Evolutionary conservation across 352 stramenopile species (phyloP).

Genomic region (Phytophthora citricola): DNA sequence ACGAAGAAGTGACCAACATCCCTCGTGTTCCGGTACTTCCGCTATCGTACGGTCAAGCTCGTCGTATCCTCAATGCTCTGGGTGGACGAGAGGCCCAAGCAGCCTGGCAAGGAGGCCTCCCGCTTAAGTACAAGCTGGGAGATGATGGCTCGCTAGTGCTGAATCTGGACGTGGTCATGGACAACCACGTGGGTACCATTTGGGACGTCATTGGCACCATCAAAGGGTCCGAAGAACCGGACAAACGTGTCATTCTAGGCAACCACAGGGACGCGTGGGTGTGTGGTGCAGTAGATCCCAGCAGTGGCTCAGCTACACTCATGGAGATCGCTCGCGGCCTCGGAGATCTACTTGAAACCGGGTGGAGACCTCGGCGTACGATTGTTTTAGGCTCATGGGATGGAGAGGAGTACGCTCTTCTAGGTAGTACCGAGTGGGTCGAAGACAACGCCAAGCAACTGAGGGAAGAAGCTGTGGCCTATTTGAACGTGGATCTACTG

Average conservation of each 20-base stretch:
- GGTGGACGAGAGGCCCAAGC: slow-evolving; percentile 53
- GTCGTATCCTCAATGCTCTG: slow-evolving; percentile 65
- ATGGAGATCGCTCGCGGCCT: slow-evolving; percentile 71
- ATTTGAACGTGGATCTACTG: slow-evolving; percentile 80
- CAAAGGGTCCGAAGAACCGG: slow-evolving; percentile 47
- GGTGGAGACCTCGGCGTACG: slow-evolving; percentile 64
- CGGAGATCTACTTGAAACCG: slow-evolving; percentile 45
- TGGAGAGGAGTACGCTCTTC: slow-evolving; percentile 74
- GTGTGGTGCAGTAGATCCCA: slow-evolving; percentile 74
- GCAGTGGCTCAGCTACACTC: slow-evolving; percentile 61
- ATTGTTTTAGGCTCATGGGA: slow-evolving; percentile 80
- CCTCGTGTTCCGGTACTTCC: slow-evolving; percentile 39
- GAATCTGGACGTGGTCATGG: slow-evolving; percentile 66
- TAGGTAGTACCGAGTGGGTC: slow-evolving; percentile 78
- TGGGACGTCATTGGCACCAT: slow-evolving; percentile 60
- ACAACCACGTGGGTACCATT: slow-evolving; percentile 78
- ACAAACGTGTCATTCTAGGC: slow-evolving; percentile 62
- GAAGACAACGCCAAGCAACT: slow-evolving; percentile 53
- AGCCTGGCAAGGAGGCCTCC: slow-evolving; percentile 61
- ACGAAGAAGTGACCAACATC: slow-evolving; percentile 46
- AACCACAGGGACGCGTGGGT: slow-evolving; percentile 88
- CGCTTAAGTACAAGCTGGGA: slow-evolving; percentile 75
- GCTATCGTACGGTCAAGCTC: slow-evolving; percentile 79
- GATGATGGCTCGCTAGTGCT: slow-evolving; percentile 53
- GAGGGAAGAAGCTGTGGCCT: slow-evolving; percentile 63